Base-by-base conservation (phyloP, 176 grass and related monocot species). In the Avena sativa region DNA sequence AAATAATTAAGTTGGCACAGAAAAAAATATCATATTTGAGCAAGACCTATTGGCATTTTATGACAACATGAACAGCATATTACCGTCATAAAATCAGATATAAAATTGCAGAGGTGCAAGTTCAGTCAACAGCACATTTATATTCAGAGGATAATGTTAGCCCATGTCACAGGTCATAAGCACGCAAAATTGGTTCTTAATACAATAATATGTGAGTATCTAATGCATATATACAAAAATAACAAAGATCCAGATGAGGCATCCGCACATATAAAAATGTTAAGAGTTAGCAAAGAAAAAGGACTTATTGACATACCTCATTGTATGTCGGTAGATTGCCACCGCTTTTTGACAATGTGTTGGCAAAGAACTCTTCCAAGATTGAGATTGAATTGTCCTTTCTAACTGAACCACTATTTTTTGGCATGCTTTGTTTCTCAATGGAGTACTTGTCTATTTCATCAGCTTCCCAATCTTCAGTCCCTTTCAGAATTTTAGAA, bases 301-400 rank as follows among this genome's bases (percentile, higher is more conserved):
- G 48, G 25, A 87, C 47, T 57, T 57, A 8, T 65, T 34, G 58
- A 4, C 25, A 59, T 85, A 88, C 90, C 90, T 90, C 90, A 83
- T 60, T 81, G 86, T 83, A 76, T 71, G 89, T 65, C 1, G 94
- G 78, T 80, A 86, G 77, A 84, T 66, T 84, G 61, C 52, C 86
- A 74, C 85, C 48, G 51, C 73, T 65, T 92, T 94, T 96, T 11
- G 69, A 91, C 81, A 94, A 84, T 66, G 89, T 78, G 90, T 60
- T 89, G 68, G 91, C 86, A 85, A 99, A 94, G 70, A 99, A 99
- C 46, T 96, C 92, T 58, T 97, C 97, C 86, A 99, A 85, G 75
- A 97, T 88, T 79, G 94, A 96, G 55, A 92, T 26, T 74, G 92
- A 89, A 87, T 56, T 78, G 71, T 89, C 87, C 80, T 91, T 84